Conservation (phyloP, 768 basidiomycete genomes). For the Suillus subalutaceus region DNA sequence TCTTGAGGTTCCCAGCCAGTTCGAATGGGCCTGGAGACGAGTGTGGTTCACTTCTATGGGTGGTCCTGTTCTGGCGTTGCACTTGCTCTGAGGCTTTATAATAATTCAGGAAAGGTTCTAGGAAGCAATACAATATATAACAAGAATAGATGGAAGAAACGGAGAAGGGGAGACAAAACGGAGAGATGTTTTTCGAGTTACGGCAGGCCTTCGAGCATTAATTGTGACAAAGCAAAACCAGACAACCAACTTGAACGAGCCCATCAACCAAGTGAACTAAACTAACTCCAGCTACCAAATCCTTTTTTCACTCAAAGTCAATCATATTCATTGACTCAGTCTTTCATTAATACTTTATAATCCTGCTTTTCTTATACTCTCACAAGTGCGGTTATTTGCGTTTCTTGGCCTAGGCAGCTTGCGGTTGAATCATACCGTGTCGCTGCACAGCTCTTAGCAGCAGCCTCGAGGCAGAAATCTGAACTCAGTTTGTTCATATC, state of each 20-base stretch:
- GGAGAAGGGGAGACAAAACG: constrained; percentile 8
- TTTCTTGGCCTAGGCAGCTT: neutral
- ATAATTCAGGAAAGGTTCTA: neutral
- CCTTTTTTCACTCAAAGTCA: constrained; percentile 21
- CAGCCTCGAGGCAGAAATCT: constrained; percentile 33
- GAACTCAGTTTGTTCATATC: constrained; percentile 8
- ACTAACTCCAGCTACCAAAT: constrained; percentile 10
- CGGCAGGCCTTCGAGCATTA: constrained; percentile 8
- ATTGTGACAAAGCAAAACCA: constrained; percentile 3
- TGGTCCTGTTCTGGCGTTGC: neutral
- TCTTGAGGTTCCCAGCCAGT: neutral
- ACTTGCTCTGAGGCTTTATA: constrained; percentile 7
- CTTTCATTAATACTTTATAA: constrained; percentile 20
- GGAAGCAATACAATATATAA: neutral
- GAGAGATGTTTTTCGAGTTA: neutral
- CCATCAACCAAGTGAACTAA: neutral
- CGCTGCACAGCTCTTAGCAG: constrained; percentile 18
- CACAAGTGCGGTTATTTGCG: neutral
- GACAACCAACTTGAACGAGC: constrained; percentile 7
- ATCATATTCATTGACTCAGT: constrained; percentile 15
- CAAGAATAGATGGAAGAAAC: neutral
- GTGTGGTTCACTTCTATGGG: neutral
- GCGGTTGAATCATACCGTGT: neutral
- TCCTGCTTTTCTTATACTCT: constrained; percentile 6
- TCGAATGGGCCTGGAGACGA: neutral